Evolutionary conservation across 192 early-diverging fungal species (phyloP).

Genomic region (Linnemannia exigua): DNA sequence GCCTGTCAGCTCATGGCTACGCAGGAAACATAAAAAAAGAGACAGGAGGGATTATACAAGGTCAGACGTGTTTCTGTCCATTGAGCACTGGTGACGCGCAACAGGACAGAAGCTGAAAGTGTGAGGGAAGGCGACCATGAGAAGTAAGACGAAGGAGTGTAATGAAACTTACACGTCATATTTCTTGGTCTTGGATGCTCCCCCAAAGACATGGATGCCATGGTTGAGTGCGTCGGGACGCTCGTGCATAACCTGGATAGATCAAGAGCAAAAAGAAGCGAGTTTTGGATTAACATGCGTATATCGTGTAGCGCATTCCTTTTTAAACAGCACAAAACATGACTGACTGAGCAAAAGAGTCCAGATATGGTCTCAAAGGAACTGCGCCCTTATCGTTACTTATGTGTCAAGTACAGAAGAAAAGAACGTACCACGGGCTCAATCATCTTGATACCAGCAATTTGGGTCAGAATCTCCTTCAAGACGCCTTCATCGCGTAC

Average conservation of each 20-base stretch:
- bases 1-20: slow-evolving; percentile 61
- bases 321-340: slow-evolving; percentile 2
- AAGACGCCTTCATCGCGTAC: slow-evolving; percentile 26
- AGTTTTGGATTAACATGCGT: not conserved
- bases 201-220: not conserved
- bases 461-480: slow-evolving; percentile 28
- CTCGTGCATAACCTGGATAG: slow-evolving; percentile 39
- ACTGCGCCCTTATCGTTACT: too few relatives aligned
- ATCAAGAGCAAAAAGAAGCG: not conserved
- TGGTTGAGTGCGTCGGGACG: slow-evolving; percentile 20
- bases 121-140: not conserved
- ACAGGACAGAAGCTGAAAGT: not conserved
- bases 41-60: not conserved
- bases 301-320: not conserved
- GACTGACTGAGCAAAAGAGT: not conserved
- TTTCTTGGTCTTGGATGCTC: not conserved
- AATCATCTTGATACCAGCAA: slow-evolving; percentile 40
- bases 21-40: too few relatives aligned
- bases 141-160: too few relatives aligned
- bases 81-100: not conserved
- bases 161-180: slow-evolving; percentile 18
- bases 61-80: not conserved
- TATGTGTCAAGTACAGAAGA: too few relatives aligned
- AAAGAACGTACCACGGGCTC: slow-evolving; percentile 40
- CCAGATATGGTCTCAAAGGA: not conserved